Conservation (phyloP, 192 early-diverging fungal species). For the Backusella westeae region DNA sequence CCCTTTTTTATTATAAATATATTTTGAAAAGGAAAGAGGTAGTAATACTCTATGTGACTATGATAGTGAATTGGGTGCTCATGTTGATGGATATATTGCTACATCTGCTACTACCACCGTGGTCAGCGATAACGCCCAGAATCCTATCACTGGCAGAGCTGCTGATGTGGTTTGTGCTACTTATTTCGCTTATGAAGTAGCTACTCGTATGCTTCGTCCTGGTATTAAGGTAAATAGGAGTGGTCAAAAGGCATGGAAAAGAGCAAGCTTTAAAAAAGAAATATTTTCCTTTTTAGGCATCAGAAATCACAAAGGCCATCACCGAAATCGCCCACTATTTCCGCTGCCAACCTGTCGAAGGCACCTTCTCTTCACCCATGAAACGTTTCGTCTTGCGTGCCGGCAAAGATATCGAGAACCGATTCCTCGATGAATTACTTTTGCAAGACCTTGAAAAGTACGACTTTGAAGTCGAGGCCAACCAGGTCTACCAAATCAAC, state of each 20-base stretch:
- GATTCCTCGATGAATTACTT: constrained; percentile 52
- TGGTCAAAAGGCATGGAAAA: neutral
- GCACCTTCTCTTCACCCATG: constrained; percentile 66
- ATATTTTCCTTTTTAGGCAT: constrained; percentile 21
- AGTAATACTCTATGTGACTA: neutral
- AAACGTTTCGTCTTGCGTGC: constrained; percentile 74
- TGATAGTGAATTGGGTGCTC: constrained; percentile 77
- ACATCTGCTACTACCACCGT: constrained; percentile 82
- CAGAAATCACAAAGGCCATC: constrained; percentile 60
- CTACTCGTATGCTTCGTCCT: constrained; percentile 73
- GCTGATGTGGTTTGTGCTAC: constrained; percentile 62
- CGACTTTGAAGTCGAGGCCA: constrained; percentile 68
- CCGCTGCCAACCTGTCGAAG: constrained; percentile 66
- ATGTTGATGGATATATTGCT: constrained; percentile 90
- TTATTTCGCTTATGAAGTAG: constrained; percentile 79
- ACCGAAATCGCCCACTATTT: constrained; percentile 55
- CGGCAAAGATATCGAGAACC: constrained; percentile 58
- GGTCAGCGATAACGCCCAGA: constrained; percentile 58
- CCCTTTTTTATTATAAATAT: neutral
- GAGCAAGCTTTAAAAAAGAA: neutral
- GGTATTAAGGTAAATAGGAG: constrained; percentile 50
- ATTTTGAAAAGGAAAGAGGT: neutral
- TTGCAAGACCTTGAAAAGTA: constrained; percentile 40
- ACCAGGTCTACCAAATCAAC: constrained; percentile 73
- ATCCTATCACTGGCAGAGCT: constrained; percentile 48